phyloP scores from a whole-genome alignment of 2,329 filamentous ascomycete species.

The Diaporthe sp. region DNA sequence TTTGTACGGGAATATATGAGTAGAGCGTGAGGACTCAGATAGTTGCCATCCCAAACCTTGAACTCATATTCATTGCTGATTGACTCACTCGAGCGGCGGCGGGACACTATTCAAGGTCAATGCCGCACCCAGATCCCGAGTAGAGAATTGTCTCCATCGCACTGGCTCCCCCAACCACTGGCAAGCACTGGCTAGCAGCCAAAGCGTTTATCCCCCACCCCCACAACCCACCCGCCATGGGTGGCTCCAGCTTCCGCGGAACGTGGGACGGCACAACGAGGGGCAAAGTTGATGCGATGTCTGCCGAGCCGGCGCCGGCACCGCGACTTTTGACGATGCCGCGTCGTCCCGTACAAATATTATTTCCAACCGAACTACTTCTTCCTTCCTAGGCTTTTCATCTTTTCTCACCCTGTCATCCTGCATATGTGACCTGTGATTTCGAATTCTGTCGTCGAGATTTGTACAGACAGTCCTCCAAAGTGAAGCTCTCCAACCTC shows the following conservation, averaged over 20 bases:
- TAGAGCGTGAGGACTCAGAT: not conserved
- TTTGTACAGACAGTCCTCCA: not conserved
- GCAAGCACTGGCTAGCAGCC: not conserved
- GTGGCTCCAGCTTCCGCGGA: conserved; percentile 6
- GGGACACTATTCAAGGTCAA: not conserved
- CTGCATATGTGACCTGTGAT: not conserved
- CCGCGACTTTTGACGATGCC: conserved; percentile 16
- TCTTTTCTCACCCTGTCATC: not conserved
- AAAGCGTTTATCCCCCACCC: conserved; percentile 24
- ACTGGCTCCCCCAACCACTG: not conserved
- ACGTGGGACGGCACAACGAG: conserved; percentile 16
- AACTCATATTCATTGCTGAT: not conserved
- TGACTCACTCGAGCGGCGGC: not conserved
- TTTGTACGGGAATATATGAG: not conserved
- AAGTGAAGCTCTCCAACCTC: conserved; percentile 24
- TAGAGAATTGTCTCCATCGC: no score
- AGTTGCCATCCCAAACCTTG: not conserved
- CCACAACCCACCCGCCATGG: not conserved
- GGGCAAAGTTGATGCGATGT: conserved; percentile 21
- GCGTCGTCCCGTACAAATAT: not conserved
- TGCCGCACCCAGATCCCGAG: conserved; percentile 15
- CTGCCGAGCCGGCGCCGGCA: conserved; percentile 14
- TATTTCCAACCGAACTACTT: not conserved
- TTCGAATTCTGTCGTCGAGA: not conserved
- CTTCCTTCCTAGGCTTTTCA: no score